Conservation (phyloP, 495 filamentous ascomycete genomes). For the Neurospora sp. region DNA sequence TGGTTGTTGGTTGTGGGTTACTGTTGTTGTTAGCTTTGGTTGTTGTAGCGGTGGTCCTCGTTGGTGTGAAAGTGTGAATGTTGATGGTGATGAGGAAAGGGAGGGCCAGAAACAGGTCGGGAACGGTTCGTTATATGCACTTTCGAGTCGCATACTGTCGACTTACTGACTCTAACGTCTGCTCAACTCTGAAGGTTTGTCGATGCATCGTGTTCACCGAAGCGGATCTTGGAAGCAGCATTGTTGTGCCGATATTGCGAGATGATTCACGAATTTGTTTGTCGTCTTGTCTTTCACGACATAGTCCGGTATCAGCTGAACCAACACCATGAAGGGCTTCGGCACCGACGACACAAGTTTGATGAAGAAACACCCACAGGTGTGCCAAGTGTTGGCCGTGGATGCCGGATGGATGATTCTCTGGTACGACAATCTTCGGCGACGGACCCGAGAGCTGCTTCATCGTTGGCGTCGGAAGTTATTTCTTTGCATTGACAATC, state of each 20-base stretch:
- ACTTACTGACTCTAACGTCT: accelerated
- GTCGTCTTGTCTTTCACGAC: neutral
- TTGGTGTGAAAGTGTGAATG: neutral
- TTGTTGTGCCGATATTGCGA: neutral
- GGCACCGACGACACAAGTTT: neutral
- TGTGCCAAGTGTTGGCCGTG: neutral
- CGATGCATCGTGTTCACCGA: neutral
- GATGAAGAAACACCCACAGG: neutral
- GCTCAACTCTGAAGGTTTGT: neutral
- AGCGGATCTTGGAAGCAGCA: neutral
- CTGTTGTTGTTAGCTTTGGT: neutral
- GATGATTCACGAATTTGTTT: neutral
- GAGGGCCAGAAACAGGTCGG: neutral
- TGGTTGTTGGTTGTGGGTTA: neutral
- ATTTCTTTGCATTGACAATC: neutral
- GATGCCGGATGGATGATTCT: neutral
- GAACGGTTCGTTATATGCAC: neutral
- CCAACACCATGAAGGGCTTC: neutral
- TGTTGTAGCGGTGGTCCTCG: neutral
- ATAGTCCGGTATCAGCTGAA: neutral
- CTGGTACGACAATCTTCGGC: neutral
- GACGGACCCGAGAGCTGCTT: neutral
- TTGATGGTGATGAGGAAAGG: neutral
- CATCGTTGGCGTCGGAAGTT: neutral
- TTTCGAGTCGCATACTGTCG: neutral